A percentile compares a stretch with the other conserved stretches of the same genome.
Conservation (phyloP, 2,329 filamentous ascomycete species). For the Escovopsis sp. region DNA sequence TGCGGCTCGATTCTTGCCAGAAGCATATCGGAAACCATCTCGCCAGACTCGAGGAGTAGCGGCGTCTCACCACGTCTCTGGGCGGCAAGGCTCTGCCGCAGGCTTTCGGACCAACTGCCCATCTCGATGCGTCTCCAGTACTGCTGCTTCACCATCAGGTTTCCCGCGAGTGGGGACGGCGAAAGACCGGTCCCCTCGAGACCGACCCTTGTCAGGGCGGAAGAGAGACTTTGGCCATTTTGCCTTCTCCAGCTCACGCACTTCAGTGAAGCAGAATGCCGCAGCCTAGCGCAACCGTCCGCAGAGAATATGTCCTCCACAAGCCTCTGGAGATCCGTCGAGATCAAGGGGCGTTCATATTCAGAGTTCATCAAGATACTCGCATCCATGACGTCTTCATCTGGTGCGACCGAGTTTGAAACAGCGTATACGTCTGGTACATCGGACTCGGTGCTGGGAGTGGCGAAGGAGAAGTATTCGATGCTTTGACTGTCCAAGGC, state of each 20-base stretch:
- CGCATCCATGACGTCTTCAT: conserved; percentile 79
- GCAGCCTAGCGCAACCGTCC: conserved; percentile 65
- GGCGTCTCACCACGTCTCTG: conserved; percentile 14
- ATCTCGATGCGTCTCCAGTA: conserved; percentile 20
- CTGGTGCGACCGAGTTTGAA: conserved; percentile 57
- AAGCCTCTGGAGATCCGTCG: conserved; percentile 57
- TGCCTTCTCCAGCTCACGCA: conserved; percentile 53
- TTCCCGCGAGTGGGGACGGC: conserved; percentile 1
- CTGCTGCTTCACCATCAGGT: conserved; percentile 9
- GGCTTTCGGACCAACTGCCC: conserved; percentile 22
- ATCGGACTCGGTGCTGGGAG: conserved; percentile 13
- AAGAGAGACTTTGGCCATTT: conserved; percentile 8
- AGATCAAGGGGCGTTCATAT: conserved; percentile 66
- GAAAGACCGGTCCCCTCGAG: not conserved
- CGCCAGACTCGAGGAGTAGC: conserved; percentile 1
- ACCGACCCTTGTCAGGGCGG: conserved; percentile 7
- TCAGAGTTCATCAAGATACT: conserved; percentile 86
- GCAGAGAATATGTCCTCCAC: conserved; percentile 64
- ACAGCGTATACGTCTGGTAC: conserved; percentile 51
- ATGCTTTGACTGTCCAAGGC: conserved; percentile 44
- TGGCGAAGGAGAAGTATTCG: conserved; percentile 51
- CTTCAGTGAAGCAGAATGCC: conserved; percentile 72
- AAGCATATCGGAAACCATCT: conserved; percentile 2
- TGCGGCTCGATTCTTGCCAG: conserved; percentile 4
- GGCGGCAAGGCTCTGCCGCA: conserved; percentile 21